Percentiles rank a stretch among this genome's conserved stretches.
Conservation (phyloP, 2,329 filamentous ascomycete species). For the Trichoderma atrobrunneum region DNA sequence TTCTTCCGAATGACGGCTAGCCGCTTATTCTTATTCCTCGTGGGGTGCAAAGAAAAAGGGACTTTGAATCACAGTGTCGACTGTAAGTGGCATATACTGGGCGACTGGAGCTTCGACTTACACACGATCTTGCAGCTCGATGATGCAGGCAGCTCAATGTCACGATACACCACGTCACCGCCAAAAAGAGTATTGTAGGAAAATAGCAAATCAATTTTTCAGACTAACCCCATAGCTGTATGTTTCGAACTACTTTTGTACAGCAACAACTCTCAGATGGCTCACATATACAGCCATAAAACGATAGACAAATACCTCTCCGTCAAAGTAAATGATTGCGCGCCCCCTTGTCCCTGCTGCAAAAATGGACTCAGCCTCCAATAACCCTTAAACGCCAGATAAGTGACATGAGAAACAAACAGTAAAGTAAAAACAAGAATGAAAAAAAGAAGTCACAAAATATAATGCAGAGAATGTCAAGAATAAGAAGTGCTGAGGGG, state of each 20-base stretch:
- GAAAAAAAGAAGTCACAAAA: background rate
- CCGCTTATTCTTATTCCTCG: background rate
- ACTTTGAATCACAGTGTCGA: conserved; percentile 14
- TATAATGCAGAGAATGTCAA: conserved; percentile 8
- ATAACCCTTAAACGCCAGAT: background rate
- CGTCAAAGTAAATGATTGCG: background rate
- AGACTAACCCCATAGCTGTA: background rate
- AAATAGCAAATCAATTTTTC: background rate
- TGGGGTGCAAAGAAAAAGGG: background rate
- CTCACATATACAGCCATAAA: background rate
- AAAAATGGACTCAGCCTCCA: background rate
- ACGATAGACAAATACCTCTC: background rate
- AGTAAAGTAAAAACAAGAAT: background rate
- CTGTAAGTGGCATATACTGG: background rate
- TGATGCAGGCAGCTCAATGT: conserved; percentile 4
- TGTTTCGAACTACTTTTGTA: background rate
- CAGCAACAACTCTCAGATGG: background rate
- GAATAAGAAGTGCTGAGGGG: background rate
- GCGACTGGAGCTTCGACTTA: conserved; percentile 3
- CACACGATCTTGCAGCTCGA: conserved; percentile 13
- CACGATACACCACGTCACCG: conserved; percentile 3
- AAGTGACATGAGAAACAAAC: background rate
- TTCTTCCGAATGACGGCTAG: background rate
- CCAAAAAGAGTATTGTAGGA: background rate
- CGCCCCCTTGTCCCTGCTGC: background rate